phyloP scores from a whole-genome alignment of 1,284 basidiomycete species.

The Flammula alnicola region DNA sequence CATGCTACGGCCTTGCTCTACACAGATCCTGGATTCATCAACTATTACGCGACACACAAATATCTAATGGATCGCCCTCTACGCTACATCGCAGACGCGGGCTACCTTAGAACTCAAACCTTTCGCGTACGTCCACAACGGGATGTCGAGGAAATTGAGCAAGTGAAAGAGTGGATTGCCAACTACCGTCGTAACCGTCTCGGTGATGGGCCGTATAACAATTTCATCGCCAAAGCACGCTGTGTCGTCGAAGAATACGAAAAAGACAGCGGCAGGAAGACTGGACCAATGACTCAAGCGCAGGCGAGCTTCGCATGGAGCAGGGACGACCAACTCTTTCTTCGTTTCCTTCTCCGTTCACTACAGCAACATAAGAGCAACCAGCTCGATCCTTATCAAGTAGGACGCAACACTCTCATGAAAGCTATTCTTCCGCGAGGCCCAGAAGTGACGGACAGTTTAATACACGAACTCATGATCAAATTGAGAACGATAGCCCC shows the following conservation, averaged over 20 bases:
- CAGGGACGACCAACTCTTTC: conserved; percentile 62
- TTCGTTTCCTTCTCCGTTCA: conserved; percentile 70
- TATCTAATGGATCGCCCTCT: conserved; percentile 70
- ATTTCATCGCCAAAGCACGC: conserved; percentile 65
- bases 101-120: conserved; percentile 59
- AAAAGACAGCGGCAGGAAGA: conserved; percentile 24
- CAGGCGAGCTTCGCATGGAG: conserved; percentile 52
- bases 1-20: conserved; percentile 54
- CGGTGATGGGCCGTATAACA: conserved; percentile 45
- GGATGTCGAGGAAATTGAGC: conserved; percentile 62
- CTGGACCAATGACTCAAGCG: conserved; percentile 39
- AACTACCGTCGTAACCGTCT: conserved; percentile 31
- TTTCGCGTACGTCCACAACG: conserved; percentile 75
- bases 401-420: conserved; percentile 62
- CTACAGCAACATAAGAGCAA: conserved; percentile 61
- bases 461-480: conserved; percentile 54
- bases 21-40: conserved; percentile 38
- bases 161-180: conserved; percentile 55
- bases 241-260: conserved; percentile 44
- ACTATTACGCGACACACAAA: conserved; percentile 72
- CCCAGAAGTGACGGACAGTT: conserved; percentile 41
- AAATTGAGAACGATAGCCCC: conserved; percentile 75
- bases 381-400: conserved; percentile 68
- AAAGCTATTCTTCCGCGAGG: conserved; percentile 57
- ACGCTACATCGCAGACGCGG: conserved; percentile 67